Conservation (phyloP, 139 green algal species). For the Asterochloris erici region DNA sequence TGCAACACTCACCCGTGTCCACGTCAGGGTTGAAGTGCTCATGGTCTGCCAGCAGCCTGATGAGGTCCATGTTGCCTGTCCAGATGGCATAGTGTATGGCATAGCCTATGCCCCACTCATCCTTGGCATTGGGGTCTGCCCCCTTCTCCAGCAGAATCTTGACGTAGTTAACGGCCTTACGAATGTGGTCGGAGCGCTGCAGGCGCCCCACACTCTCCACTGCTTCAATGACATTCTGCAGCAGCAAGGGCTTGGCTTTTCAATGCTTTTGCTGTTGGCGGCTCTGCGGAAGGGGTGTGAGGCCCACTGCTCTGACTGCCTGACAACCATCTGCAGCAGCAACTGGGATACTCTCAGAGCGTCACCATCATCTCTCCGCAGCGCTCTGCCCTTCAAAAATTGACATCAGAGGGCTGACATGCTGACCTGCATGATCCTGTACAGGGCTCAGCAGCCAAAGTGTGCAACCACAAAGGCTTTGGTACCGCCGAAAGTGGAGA, state of each 20-base stretch:
- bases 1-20: not conserved
- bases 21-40: slow-evolving; percentile 1
- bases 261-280: not conserved
- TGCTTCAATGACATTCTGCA: slow-evolving; percentile 15
- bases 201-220: slow-evolving; percentile 11
- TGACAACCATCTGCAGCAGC: too few relatives aligned
- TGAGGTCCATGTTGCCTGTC: slow-evolving; percentile 6
- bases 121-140: slow-evolving; percentile 5
- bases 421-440: too few relatives aligned
- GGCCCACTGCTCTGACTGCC: too few relatives aligned
- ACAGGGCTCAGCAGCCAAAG: too few relatives aligned
- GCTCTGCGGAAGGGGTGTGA: not conserved
- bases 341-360: not conserved
- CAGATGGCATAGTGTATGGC: slow-evolving; percentile 16
- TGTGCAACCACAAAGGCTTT: too few relatives aligned
- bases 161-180: slow-evolving; percentile 10
- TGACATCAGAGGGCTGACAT: not conserved
- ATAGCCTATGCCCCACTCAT: slow-evolving; percentile 8
- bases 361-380: not conserved
- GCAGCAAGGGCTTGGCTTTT: not conserved
- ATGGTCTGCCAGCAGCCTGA: slow-evolving; percentile 7
- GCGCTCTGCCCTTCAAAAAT: not conserved
- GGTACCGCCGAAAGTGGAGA: too few relatives aligned
- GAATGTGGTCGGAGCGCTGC: slow-evolving; percentile 12
- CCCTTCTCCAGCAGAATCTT: slow-evolving; percentile 15